A percentile compares a stretch with the other conserved stretches of the same genome.
phyloP scores from a whole-genome alignment of 305 asterid genomes.

The Fraxinus dipetala region DNA sequence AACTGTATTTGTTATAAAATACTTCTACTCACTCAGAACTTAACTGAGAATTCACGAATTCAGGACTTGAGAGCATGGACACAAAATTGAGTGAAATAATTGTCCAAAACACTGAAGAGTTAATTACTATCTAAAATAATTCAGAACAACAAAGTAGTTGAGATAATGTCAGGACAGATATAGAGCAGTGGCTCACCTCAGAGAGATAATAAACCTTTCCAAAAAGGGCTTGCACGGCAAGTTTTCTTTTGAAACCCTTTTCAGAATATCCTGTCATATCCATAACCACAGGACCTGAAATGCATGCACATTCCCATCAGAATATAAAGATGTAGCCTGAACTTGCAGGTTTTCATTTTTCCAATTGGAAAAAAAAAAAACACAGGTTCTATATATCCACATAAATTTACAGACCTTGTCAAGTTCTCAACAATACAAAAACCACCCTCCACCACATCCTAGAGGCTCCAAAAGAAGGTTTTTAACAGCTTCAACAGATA shows the following conservation, averaged over 20 bases:
- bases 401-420: neutral
- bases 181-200: constrained; percentile 44
- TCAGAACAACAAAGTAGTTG: neutral
- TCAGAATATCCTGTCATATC: constrained; percentile 67
- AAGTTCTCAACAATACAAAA: constrained; percentile 5
- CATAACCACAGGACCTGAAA: constrained; percentile 86
- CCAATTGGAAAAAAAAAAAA: neutral
- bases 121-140: neutral
- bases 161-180: neutral
- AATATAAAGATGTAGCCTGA: neutral
- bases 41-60: neutral
- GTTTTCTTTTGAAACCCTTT: constrained; percentile 75
- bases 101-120: neutral
- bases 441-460: neutral
- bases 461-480: neutral
- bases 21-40: neutral
- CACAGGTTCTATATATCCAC: neutral
- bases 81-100: neutral
- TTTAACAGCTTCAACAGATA: neutral
- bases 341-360: neutral
- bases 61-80: constrained; percentile 6
- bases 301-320: constrained; percentile 22
- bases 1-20: neutral
- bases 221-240: constrained; percentile 75
- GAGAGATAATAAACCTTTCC: constrained; percentile 73